Conservation (phyloP, 1,139 yeast genomes). For the Starmera stellimalicola region DNA sequence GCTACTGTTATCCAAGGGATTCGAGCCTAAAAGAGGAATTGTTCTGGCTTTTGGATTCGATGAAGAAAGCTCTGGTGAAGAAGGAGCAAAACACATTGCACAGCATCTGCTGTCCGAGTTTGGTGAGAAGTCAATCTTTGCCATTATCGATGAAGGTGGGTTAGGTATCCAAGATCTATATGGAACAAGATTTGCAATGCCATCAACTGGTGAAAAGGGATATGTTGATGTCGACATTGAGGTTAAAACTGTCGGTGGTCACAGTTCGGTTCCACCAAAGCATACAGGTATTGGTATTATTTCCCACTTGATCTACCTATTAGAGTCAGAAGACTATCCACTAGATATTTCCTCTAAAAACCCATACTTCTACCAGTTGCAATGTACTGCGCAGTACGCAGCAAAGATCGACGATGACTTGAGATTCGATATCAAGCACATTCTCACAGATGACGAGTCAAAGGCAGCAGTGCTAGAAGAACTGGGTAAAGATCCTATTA, state of each 20-base stretch:
- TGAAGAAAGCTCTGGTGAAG: slow-evolving; percentile 57
- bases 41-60: slow-evolving; percentile 62
- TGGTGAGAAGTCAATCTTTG: slow-evolving; percentile 47
- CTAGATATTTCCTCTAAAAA: slow-evolving; percentile 35
- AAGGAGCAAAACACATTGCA: slow-evolving; percentile 43
- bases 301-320: slow-evolving; percentile 37
- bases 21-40: slow-evolving; percentile 45
- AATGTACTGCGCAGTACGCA: slow-evolving; percentile 37
- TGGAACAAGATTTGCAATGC: slow-evolving; percentile 41
- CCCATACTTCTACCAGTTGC: slow-evolving; percentile 38
- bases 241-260: slow-evolving; percentile 56
- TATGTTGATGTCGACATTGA: slow-evolving; percentile 40
- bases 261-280: slow-evolving; percentile 58
- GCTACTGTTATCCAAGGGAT: slow-evolving; percentile 33
- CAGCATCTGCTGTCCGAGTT: slow-evolving; percentile 35
- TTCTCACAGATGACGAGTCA: slow-evolving; percentile 26
- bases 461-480: slow-evolving; percentile 30
- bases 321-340: slow-evolving; percentile 42
- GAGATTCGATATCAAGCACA: slow-evolving; percentile 26
- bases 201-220: slow-evolving; percentile 62
- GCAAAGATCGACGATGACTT: slow-evolving; percentile 4
- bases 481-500: slow-evolving; percentile 16
- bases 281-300: slow-evolving; percentile 71
- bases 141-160: slow-evolving; percentile 59
- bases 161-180: slow-evolving; percentile 26